A percentile compares a stretch with the other conserved stretches of the same genome.
Evolutionary conservation across 2,329 filamentous ascomycete genomes (phyloP).

Genomic region (Nemania serpens): DNA sequence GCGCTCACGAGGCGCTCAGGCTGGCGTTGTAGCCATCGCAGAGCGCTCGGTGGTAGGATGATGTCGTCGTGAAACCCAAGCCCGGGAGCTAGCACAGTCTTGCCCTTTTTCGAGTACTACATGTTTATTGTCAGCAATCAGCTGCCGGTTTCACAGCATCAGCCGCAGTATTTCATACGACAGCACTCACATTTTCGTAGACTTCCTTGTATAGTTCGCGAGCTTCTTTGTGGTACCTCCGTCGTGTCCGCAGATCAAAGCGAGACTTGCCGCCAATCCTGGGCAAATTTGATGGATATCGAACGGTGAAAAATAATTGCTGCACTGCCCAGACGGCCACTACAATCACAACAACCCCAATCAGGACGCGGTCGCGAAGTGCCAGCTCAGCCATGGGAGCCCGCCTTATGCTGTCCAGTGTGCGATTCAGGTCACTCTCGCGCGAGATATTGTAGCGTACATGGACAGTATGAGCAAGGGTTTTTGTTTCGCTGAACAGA

Average conservation of each 20-base stretch:
- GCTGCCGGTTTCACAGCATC: neutral
- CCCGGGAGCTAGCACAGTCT: conserved; percentile 48
- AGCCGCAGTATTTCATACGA: neutral
- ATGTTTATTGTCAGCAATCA: neutral
- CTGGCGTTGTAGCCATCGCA: conserved; percentile 48
- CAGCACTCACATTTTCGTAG: conserved; percentile 32
- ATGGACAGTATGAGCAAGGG: neutral
- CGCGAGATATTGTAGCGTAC: too few relatives aligned
- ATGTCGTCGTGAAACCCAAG: conserved; percentile 47
- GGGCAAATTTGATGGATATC: conserved; percentile 29
- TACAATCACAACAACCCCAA: conserved; percentile 15
- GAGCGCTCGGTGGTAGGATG: conserved; percentile 46
- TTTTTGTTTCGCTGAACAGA: neutral
- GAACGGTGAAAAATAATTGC: conserved; percentile 28
- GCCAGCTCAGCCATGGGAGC: neutral
- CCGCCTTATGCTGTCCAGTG: neutral
- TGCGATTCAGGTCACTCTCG: neutral
- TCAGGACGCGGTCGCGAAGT: neutral
- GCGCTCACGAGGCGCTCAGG: conserved; percentile 45
- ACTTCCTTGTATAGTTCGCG: conserved; percentile 28
- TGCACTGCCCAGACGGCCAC: conserved; percentile 15
- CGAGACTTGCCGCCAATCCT: conserved; percentile 24
- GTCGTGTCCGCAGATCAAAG: conserved; percentile 25
- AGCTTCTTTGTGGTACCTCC: conserved; percentile 30
- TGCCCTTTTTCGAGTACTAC: conserved; percentile 50